A percentile compares a stretch with the other conserved stretches of the same genome.
Evolutionary conservation across 441 rosid species (phyloP).

Genomic region (Omphalea diandra): DNA sequence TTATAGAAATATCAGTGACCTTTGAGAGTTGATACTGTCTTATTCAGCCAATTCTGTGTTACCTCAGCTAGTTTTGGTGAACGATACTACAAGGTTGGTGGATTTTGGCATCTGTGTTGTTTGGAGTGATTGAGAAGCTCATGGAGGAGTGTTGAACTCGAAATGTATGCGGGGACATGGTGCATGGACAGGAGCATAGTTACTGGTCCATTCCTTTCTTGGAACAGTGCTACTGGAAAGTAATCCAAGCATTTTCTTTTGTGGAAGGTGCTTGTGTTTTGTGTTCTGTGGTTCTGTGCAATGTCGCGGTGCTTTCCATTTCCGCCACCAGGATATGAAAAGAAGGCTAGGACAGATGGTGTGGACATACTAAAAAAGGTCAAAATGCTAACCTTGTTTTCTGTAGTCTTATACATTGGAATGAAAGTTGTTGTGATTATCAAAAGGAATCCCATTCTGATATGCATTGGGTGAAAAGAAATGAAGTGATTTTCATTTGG

Average conservation of each 20-base stretch:
- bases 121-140: background rate
- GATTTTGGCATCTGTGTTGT: constrained; percentile 5
- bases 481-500: background rate
- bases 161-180: constrained; percentile 46
- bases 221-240: constrained; percentile 40
- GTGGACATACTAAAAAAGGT: constrained; percentile 50
- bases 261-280: constrained; percentile 23
- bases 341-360: constrained; percentile 42
- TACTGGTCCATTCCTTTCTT: constrained; percentile 48
- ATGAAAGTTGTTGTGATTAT: constrained; percentile 12
- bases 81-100: background rate
- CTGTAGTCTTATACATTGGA: constrained; percentile 11
- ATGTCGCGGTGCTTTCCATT: constrained; percentile 77
- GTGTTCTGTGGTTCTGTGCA: constrained; percentile 29
- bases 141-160: constrained; percentile 37
- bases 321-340: constrained; percentile 73
- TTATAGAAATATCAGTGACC: constrained; percentile 8
- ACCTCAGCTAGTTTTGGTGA: background rate
- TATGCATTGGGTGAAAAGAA: background rate
- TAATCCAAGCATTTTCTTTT: constrained; percentile 27
- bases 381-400: constrained; percentile 11
- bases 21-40: background rate
- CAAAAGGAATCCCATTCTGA: background rate
- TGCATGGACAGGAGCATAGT: constrained; percentile 48
- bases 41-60: background rate